Percentiles rank a stretch among this genome's conserved stretches.
Conservation (phyloP, 2,329 filamentous ascomycete species). For the Fusarium sp. region DNA sequence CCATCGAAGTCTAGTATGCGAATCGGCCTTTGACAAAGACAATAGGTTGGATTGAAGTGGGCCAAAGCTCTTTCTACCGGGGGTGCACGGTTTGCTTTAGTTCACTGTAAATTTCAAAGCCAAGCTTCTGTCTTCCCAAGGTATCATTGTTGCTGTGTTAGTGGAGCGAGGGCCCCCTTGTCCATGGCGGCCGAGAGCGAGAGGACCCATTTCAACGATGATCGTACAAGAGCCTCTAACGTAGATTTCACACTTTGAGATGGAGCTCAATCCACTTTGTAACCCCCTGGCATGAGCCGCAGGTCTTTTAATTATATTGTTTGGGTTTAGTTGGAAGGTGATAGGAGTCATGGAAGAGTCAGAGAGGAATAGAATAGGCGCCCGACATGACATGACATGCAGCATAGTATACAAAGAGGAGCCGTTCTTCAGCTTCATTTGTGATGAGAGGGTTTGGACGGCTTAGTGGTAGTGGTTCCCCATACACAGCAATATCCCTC, state of each 20-base stretch:
- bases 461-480: slow-evolving; percentile 1
- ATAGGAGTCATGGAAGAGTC: slow-evolving; percentile 4
- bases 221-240: slow-evolving; percentile 35
- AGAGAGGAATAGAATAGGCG: slow-evolving; percentile 18
- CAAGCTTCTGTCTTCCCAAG: slow-evolving; percentile 15
- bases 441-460: not conserved
- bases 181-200: slow-evolving; percentile 13
- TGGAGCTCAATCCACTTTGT: slow-evolving; percentile 32
- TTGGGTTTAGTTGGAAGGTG: slow-evolving; percentile 3
- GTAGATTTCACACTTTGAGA: slow-evolving; percentile 5
- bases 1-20: slow-evolving; percentile 38
- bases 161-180: slow-evolving; percentile 15
- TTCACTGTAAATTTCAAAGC: slow-evolving; percentile 9
- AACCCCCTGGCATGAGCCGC: slow-evolving; percentile 29
- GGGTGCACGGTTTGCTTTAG: slow-evolving; percentile 27
- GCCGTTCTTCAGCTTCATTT: slow-evolving; percentile 10
- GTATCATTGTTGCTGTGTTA: slow-evolving; percentile 1
- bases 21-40: slow-evolving; percentile 21
- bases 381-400: slow-evolving; percentile 22
- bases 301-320: slow-evolving; percentile 12
- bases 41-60: slow-evolving; percentile 26
- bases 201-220: not conserved
- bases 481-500: slow-evolving; percentile 35
- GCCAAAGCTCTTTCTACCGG: slow-evolving; percentile 2
- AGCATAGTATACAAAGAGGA: slow-evolving; percentile 16